Evolutionary conservation across 192 early-diverging fungal genomes (phyloP).

Genomic region (Mortierella claussenii): DNA sequence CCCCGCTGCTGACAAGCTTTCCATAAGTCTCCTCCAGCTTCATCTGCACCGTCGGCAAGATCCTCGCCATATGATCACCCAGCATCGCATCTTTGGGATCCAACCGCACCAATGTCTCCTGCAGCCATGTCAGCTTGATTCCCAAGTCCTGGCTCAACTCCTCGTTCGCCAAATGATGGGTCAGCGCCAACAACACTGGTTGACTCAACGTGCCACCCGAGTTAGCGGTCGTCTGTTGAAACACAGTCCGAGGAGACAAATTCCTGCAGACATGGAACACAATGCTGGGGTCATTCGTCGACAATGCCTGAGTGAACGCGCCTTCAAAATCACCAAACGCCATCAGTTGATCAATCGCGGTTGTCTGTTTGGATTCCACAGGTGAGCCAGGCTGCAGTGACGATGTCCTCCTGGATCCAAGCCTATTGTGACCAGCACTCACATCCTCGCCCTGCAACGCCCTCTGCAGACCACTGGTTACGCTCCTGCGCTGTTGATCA

Average conservation of each 20-base stretch:
- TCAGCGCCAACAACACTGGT: slow-evolving; percentile 55
- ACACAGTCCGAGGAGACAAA: slow-evolving; percentile 47
- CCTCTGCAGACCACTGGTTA: slow-evolving; percentile 40
- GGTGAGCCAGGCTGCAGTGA: slow-evolving; percentile 41
- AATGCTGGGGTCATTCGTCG: slow-evolving; percentile 42
- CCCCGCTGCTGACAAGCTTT: slow-evolving; percentile 20
- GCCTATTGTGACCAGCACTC: slow-evolving; percentile 13
- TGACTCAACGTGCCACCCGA: slow-evolving; percentile 42
- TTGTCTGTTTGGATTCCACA: slow-evolving; percentile 26
- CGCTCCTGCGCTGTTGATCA: slow-evolving; percentile 27
- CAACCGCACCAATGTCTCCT: slow-evolving; percentile 30
- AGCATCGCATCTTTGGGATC: slow-evolving; percentile 42
- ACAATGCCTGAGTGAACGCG: slow-evolving; percentile 54
- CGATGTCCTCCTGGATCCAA: slow-evolving; percentile 49
- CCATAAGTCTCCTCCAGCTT: slow-evolving; percentile 43
- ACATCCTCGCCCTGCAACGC: slow-evolving; percentile 36
- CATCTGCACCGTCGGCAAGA: slow-evolving; percentile 41
- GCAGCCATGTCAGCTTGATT: slow-evolving; percentile 29
- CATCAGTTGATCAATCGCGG: slow-evolving; percentile 32
- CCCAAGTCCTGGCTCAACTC: slow-evolving; percentile 51
- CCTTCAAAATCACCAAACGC: slow-evolving; percentile 44
- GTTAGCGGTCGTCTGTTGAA: slow-evolving; percentile 33
- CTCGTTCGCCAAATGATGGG: slow-evolving; percentile 55
- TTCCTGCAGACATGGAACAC: slow-evolving; percentile 54
- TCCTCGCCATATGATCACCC: slow-evolving; percentile 40